phyloP scores from a whole-genome alignment of 1,284 basidiomycete species.

The Moesziomyces parantarcticus region DNA sequence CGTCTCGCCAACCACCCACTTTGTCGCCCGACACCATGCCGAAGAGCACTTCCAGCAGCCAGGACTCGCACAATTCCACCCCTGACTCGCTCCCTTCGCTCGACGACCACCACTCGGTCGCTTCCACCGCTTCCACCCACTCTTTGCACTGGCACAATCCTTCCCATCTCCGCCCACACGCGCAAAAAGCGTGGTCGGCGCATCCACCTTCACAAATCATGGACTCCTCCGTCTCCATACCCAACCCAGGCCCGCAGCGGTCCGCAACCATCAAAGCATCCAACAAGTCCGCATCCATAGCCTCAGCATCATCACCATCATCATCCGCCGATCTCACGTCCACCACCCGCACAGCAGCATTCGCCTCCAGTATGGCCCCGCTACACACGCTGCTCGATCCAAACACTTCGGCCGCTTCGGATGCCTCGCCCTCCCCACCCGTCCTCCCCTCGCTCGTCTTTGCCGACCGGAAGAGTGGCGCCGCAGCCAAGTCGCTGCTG shows the following conservation, averaged over 20 bases:
- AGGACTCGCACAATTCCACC: conserved; percentile 22
- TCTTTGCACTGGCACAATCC: conserved; percentile 13
- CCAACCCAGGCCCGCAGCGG: conserved; percentile 9
- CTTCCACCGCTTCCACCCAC: conserved; percentile 17
- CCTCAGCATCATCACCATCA: too few species aligned
- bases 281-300: conserved; percentile 1
- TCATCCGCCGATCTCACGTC: too few species aligned
- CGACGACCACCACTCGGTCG: conserved; percentile 17
- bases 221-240: too few species aligned
- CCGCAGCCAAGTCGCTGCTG: background rate
- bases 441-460: conserved; percentile 25
- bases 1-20: background rate
- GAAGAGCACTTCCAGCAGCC: conserved; percentile 20
- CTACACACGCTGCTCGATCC: conserved; percentile 2
- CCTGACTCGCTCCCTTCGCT: conserved; percentile 28
- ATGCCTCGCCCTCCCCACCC: conserved; percentile 13
- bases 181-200: too few species aligned
- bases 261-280: conserved; percentile 26
- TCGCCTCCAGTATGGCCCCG: background rate
- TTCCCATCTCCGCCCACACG: conserved; percentile 16
- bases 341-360: background rate
- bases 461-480: background rate
- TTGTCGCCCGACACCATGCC: conserved; percentile 16
- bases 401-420: background rate
- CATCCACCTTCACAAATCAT: too few species aligned